phyloP scores from a whole-genome alignment of 2,329 filamentous ascomycete species.

The Pestalotiopsis sp. region DNA sequence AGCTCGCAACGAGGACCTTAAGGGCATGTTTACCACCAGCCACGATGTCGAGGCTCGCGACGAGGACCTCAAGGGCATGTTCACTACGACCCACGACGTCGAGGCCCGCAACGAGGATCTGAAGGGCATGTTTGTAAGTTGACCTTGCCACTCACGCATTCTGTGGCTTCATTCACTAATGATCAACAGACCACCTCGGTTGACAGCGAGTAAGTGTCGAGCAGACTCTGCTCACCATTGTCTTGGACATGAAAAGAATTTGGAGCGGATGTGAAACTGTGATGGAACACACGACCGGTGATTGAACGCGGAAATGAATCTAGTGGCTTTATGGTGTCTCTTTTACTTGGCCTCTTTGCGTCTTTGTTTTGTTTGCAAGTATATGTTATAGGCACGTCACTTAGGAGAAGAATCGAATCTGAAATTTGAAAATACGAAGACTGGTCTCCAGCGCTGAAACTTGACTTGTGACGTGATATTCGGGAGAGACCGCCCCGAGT shows the following conservation, averaged over 20 bases:
- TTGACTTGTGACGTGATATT: background rate
- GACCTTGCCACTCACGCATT: background rate
- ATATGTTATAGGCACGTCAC: background rate
- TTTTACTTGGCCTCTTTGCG: background rate
- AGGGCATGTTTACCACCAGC: background rate
- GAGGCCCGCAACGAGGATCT: background rate
- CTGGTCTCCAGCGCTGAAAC: background rate
- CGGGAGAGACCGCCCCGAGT: background rate
- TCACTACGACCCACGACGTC: no score
- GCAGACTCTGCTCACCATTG: accelerated
- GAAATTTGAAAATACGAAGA: background rate
- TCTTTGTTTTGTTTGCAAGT: background rate
- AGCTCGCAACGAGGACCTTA: background rate
- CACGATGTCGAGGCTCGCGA: background rate
- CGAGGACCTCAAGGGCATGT: background rate
- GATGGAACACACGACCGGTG: background rate
- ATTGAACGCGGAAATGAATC: background rate
- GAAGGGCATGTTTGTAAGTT: background rate
- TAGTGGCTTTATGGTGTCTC: background rate
- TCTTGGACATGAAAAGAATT: background rate
- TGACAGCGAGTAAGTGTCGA: background rate
- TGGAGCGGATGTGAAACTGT: background rate
- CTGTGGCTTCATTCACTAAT: background rate
- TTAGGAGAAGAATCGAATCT: background rate
- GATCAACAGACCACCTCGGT: background rate